Conservation (phyloP, 805 yeast species). For the Diddensiella transvaalensis region DNA sequence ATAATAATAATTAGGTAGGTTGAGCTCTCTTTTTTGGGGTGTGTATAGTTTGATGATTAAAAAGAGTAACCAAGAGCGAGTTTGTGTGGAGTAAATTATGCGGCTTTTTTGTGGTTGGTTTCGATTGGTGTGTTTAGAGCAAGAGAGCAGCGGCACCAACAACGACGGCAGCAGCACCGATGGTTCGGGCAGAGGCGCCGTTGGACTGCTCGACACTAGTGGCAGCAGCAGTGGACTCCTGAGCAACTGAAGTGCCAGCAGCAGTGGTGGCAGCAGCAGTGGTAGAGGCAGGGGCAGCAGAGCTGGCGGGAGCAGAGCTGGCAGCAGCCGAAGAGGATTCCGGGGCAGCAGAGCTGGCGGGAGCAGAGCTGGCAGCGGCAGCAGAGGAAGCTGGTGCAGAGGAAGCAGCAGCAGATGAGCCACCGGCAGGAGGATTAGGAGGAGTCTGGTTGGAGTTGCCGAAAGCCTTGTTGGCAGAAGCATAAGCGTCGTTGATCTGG, state of each 20-base stretch:
- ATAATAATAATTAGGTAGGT: too few species aligned
- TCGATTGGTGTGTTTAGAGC: conserved; percentile 6
- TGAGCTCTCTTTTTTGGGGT: too few species aligned
- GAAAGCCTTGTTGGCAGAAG: conserved; percentile 13
- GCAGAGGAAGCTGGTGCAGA: conserved; percentile 16
- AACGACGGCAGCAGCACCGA: conserved; percentile 10
- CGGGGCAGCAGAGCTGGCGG: conserved; percentile 13
- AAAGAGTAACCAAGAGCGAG: background rate
- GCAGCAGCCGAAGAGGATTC: conserved; percentile 9
- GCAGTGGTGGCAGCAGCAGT: conserved; percentile 6
- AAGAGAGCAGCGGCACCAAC: conserved; percentile 19
- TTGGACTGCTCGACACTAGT: conserved; percentile 4
- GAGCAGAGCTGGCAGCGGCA: conserved; percentile 19
- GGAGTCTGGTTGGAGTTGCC: conserved; percentile 3
- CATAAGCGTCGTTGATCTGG: conserved; percentile 10
- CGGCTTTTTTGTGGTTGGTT: background rate
- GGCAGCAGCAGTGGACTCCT: conserved; percentile 19
- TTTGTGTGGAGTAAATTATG: background rate
- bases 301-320: conserved; percentile 9
- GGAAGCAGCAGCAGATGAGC: conserved; percentile 4
- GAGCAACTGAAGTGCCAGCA: conserved; percentile 14
- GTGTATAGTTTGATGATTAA: too few species aligned
- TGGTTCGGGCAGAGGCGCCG: background rate
- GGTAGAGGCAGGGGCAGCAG: conserved; percentile 6
- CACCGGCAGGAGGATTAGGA: conserved; percentile 6